Percentiles rank a stretch among this genome's conserved stretches.
These are phyloP conservation scores for Salinomyces thailandicus DNA, from an alignment of 2,329 filamentous ascomycete species.

Conservation along the genomic window DNA sequence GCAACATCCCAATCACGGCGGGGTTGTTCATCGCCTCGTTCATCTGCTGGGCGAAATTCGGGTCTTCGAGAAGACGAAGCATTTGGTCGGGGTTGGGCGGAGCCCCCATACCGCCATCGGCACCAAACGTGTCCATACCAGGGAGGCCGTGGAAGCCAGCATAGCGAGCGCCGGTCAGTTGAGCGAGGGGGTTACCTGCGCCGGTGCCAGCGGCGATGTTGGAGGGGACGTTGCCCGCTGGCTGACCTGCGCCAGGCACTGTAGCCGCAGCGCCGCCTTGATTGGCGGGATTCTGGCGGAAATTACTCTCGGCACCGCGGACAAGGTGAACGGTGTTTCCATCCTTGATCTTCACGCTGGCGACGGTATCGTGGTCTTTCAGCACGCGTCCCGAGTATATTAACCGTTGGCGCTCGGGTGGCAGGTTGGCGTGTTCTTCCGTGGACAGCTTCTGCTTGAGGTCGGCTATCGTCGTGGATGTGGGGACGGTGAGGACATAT, in stretches of 20 bases:
- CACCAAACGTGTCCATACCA: slow-evolving; percentile 78
- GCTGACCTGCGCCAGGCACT: slow-evolving; percentile 32
- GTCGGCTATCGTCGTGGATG: slow-evolving; percentile 66
- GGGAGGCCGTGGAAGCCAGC: slow-evolving; percentile 86
- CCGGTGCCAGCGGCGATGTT: slow-evolving; percentile 70
- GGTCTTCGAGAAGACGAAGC: slow-evolving; percentile 76
- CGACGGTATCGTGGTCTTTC: slow-evolving; percentile 83
- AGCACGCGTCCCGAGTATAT: slow-evolving; percentile 97
- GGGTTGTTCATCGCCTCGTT: slow-evolving; percentile 94
- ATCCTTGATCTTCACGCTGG: slow-evolving; percentile 85
- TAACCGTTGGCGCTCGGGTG: slow-evolving; percentile 78
- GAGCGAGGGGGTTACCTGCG: slow-evolving; percentile 81
- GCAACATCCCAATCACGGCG: slow-evolving; percentile 76
- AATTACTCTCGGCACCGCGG: slow-evolving; percentile 88
- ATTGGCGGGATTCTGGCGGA: slow-evolving; percentile 45
- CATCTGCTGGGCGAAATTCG: slow-evolving; percentile 74
- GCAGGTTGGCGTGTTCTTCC: slow-evolving; percentile 74
- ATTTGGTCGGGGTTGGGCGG: slow-evolving; percentile 73
- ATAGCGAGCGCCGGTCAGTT: slow-evolving; percentile 84
- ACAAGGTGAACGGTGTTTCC: slow-evolving; percentile 95
- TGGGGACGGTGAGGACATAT: slow-evolving; percentile 69
- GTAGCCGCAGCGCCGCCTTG: slow-evolving; percentile 34
- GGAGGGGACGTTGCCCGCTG: slow-evolving; percentile 53
- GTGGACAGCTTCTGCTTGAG: slow-evolving; percentile 81
- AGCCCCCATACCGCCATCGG: slow-evolving; percentile 90